Evolutionary conservation across 768 basidiomycete species (phyloP), one percentile per base, ranked within the genome.

Genomic region (Ephemerocybe angulata): DNA sequence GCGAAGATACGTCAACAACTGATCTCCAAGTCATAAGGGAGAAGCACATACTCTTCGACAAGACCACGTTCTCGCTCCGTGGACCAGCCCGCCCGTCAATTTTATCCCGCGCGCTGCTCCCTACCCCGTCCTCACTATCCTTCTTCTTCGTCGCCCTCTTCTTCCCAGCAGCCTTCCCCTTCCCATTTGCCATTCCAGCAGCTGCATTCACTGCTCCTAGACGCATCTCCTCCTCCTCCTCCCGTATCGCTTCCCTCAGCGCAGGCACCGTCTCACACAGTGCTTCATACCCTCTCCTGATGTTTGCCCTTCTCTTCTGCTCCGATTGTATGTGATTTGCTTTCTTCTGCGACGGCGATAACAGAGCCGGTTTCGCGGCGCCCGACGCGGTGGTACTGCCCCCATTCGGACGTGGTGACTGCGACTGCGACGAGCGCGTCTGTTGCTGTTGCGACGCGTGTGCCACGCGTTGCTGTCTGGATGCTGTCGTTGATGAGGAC

Each of bases 261-360:
- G 89, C 76, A 10, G 94, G 94, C 0, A 97, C 86, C 25, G 84
- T 82, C 24, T 87, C 86, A 63, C 93, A 94, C 0, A 97, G 76
- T 6, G 87, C 85, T 62, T 95, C 93, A 66, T 96, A 96, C 11
- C 93, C 94, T 35, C 85, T 73, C 11, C 92, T 80, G 50, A 97
- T 96, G 62, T 93, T 94, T 13, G 91, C 91, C 29, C 94, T 83
- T 24, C 94, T 85, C 69, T 95, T 95, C 74, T 96, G 93, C 72
- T 97, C 94, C 2, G 87, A 89, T 62, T 91, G 88, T 60, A 97
- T 96, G 65, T 97, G 93, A 63, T 95, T 95, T 37, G 88, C 88
- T 66, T 94, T 91, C 67, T 95, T 95, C 76, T 94, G 90, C 2
- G 87, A 85, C 0, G 89, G 83, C 1, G 87, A 86, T 24, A 95